Evolutionary conservation across 306 rosid species (phyloP), one percentile per base, ranked within the genome.

Genomic region (Myrica gale): DNA sequence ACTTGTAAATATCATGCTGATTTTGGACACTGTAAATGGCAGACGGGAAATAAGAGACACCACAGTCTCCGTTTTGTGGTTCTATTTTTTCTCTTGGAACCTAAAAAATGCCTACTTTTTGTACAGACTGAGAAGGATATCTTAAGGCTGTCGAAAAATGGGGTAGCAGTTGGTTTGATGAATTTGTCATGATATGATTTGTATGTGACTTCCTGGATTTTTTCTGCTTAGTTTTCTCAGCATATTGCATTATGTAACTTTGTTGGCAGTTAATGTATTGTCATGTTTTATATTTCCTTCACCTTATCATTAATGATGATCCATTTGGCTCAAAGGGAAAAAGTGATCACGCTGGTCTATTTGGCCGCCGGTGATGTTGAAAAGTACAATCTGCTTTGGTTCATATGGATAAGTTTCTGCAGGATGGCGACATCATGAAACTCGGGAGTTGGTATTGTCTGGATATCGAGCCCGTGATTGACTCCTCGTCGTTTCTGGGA

Each of bases 21-120:
- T 75, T 79, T 19, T 71, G 42, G 69, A 73, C 78, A 51, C 7
- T 78, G 86, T 85, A 72, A 50, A 79, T 85, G 73, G 53, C 63
- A 55, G 68, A 55, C 73, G 57, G 32, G 76, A 72, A 68, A 60
- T 45, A 67, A 52, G 78, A 69, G 66, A 48, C 37, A 46, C 9
- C 39, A 8, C 10, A 16, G 4, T 57, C 56, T 63, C 41, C 80
- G 72, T 77, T 74, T 77, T 71, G 73, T 73, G 74, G 26, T 71
- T 78, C 42, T 56, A 56, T 47, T n/a, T 15, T 19, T 42, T 32
- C n/a, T 5, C 44, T 45, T 57, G 51, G 43, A n/a, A 16, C 41
- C 74, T 54, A 17, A 10, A 45, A 10, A 65, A 71, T 3, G 4
- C 39, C 52, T 47, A 47, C 12, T 69, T 60, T 79, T 45, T 82